Base-by-base conservation (phyloP, 345 rosid species). In the Litchi chinensis region DNA sequence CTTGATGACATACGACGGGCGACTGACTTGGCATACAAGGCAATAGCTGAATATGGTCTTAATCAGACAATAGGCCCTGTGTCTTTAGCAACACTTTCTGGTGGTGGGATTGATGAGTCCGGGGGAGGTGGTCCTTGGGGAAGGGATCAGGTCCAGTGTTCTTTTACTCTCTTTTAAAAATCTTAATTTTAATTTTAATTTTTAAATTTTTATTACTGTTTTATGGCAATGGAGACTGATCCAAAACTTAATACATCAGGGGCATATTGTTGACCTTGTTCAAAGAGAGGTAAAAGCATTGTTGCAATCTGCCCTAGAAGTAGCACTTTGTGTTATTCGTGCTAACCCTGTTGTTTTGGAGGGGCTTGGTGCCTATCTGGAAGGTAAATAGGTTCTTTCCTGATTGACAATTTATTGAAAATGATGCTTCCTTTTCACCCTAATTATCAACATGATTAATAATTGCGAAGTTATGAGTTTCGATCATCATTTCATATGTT, bases 11-110 rank as follows among this genome's bases (percentile, higher is more conserved):
- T 97, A 68, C 84, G 97, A 71, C 85, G 98, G 59, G 98, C 99
- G 19, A 94, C 99, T 62, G 98, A 93, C 79, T 84, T 97, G 89
- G 99, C 99, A 28, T 97, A 93, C 84, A 97, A 97, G 83, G 98
- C 95, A 77, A 87, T 94, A 73, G 98, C 98, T 74, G 98, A 94
- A 90, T 97, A 97, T 85, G 98, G 98, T 79, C 99, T 97, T 79
- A 97, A 86, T 86, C 88, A 81, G 82, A 87, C 88, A 54, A 86
- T 97, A 22, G 99, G 98, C 32, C 98, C 99, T 2, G 85, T 97
- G 37, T 94, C 99, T 73, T 60, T 97, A 68, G 90, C 94, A 65
- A 92, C 95, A 8, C 95, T 97, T 70, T 88, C 95, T 82, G 90
- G 90, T 76, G 97, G 98, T 73, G 97, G 98, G 81, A 90, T 92